Evolutionary conservation across 306 rosid genomes (phyloP), one percentile per base, ranked within the genome.

Genomic region (Malus orientalis): DNA sequence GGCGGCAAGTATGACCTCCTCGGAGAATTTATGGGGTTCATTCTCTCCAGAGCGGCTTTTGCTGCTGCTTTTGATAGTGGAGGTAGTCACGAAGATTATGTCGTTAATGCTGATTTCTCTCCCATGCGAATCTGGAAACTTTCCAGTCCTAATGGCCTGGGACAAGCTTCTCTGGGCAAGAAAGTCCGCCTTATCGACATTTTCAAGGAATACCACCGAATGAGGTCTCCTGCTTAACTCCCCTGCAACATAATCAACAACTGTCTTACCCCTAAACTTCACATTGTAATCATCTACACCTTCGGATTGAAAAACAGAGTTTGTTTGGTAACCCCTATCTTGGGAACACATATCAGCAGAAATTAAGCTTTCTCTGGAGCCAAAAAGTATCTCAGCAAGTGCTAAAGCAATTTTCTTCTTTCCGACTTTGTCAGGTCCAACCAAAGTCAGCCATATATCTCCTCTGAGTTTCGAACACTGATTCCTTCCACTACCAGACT

Each of bases 401-500:
- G 92, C 90, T 67, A 79, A 45, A 71, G 90, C 92, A 76, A 92
- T 76, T 86, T 84, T 92, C 81, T 80, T 87, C 86, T 96, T 92
- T 45, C 98, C 99, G 51, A 92, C 65, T 76, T 75, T 87, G 83
- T 96, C 99, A 6, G 89, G 97, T 65, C 99, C 99, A 64, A 85
- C 81, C 55, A 96, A 88, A 25, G 90, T 82, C 81, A 96, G 84
- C 99, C 99, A 96, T 69, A 80, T 81, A 78, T 89, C 93, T 75
- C 87, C 88, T 85, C 93, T 84, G 67, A 58, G 73, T 70, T 53
- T 85, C 5, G 90, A 86, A 82, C 84, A 70, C 11, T 57, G 33
- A 11, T 71, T 82, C 84, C 80, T 87, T 79, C 89, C 86, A 36
- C 69, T 70, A 66, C 91, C 87, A 32, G 87, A 86, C 82, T 81